Percentiles rank a stretch among this genome's conserved stretches.
Conservation (phyloP, 805 yeast species). For the Teunomyces stri region DNA sequence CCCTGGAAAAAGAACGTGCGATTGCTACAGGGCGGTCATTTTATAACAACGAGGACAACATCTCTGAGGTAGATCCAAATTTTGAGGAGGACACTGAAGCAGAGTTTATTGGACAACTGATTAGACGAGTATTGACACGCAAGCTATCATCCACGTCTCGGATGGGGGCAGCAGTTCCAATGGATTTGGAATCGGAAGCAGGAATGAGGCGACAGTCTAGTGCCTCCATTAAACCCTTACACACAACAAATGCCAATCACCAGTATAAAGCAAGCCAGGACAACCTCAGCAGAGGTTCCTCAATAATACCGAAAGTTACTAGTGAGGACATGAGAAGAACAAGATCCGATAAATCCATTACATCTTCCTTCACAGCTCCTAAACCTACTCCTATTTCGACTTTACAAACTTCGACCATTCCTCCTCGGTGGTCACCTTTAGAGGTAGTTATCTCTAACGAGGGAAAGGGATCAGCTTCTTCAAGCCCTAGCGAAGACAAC, state of each 20-base stretch:
- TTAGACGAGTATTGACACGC: slow-evolving; percentile 17
- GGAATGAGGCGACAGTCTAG: slow-evolving; percentile 7
- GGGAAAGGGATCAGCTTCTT: neutral
- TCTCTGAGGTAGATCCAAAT: neutral
- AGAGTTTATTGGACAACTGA: slow-evolving; percentile 19
- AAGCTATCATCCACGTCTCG: neutral
- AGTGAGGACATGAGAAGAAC: neutral
- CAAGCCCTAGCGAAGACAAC: neutral
- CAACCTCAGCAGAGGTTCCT: neutral
- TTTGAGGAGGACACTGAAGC: slow-evolving; percentile 14
- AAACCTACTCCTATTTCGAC: neutral
- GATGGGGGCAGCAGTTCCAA: neutral
- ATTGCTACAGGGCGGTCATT: slow-evolving; percentile 43
- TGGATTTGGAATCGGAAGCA: slow-evolving; percentile 10
- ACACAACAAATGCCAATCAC: slow-evolving; percentile 9
- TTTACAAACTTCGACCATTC: neutral
- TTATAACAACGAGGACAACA: neutral
- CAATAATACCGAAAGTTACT: neutral
- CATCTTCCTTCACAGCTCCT: neutral
- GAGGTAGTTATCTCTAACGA: neutral
- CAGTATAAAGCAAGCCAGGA: slow-evolving; percentile 1
- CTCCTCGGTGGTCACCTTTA: neutral
- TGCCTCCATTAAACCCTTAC: slow-evolving; percentile 7
- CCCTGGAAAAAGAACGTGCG: slow-evolving; percentile 52
- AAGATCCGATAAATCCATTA: neutral